Percentiles rank a stretch among this genome's conserved stretches.
These are phyloP conservation scores for Talaromyces sp. DNA, from an alignment of 2,329 filamentous ascomycete genomes.

Conservation along the genomic window DNA sequence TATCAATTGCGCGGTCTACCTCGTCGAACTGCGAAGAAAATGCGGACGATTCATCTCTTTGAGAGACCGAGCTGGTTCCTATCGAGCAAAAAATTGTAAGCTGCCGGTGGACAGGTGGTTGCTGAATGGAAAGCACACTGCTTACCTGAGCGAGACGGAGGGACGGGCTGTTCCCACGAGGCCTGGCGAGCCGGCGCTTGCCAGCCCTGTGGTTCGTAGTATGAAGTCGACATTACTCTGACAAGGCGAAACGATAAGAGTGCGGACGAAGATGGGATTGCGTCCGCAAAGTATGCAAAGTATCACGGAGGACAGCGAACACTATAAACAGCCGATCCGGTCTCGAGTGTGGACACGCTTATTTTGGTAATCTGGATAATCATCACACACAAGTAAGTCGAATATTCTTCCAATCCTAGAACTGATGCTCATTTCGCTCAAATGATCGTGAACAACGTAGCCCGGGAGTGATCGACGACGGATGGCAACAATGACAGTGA, in stretches of 20 bases:
- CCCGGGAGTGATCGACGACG: slow-evolving; percentile 2
- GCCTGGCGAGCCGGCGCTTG: slow-evolving; percentile 62
- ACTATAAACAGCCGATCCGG: slow-evolving; percentile 8
- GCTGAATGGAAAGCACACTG: neutral
- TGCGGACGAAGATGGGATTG: neutral
- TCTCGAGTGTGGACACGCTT: slow-evolving; percentile 3
- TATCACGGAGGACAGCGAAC: slow-evolving; percentile 17
- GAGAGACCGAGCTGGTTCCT: slow-evolving; percentile 74
- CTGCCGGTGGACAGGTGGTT: neutral
- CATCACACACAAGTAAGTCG: neutral
- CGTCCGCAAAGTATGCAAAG: slow-evolving; percentile 22
- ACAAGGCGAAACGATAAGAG: neutral
- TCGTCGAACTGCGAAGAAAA: slow-evolving; percentile 91
- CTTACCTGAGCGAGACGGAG: slow-evolving; percentile 70
- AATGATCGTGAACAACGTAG: neutral
- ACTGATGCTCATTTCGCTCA: neutral
- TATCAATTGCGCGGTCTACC: slow-evolving; percentile 93
- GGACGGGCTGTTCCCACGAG: slow-evolving; percentile 71
- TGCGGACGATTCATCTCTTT: slow-evolving; percentile 68
- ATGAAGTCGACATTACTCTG: slow-evolving; percentile 55
- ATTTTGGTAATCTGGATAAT: neutral
- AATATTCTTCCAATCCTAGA: neutral
- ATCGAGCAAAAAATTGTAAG: slow-evolving; percentile 21
- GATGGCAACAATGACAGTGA: slow-evolving; percentile 22
- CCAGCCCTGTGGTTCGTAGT: slow-evolving; percentile 68